A percentile compares a stretch with the other conserved stretches of the same genome.
Evolutionary conservation across 768 basidiomycete genomes (phyloP).

Genomic region (Lactarius deliciosus): DNA sequence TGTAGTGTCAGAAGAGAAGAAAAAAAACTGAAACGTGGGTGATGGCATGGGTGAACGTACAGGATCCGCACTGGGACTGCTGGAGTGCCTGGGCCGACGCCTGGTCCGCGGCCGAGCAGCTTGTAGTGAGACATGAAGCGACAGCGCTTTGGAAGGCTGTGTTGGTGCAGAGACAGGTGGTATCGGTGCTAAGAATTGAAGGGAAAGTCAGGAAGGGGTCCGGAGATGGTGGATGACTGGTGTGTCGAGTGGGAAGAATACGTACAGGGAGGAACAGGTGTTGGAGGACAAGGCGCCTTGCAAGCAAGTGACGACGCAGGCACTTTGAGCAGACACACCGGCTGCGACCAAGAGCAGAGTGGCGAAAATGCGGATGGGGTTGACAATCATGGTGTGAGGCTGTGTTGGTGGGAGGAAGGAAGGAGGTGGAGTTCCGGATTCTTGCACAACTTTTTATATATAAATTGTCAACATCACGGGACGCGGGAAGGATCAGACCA

Average conservation of each 20-base stretch:
- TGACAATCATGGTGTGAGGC: conserved; percentile 7
- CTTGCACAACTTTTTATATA: background rate
- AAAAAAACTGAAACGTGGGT: background rate
- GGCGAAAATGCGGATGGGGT: conserved; percentile 3
- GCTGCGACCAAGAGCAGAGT: background rate
- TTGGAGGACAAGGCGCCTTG: background rate
- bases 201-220: conserved; percentile 4
- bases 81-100: conserved; percentile 38
- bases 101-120: conserved; percentile 38
- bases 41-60: conserved; percentile 9
- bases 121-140: conserved; percentile 36
- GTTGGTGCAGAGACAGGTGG: conserved; percentile 43
- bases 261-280: conserved; percentile 11
- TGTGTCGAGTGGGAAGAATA: background rate
- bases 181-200: conserved; percentile 37
- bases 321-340: conserved; percentile 18
- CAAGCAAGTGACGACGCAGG: conserved; percentile 8
- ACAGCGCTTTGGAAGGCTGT: conserved; percentile 40
- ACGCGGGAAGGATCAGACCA: background rate
- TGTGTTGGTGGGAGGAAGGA: background rate
- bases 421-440: too few species aligned
- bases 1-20: background rate
- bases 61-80: conserved; percentile 36
- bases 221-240: too few species aligned
- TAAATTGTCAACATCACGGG: background rate